Percentiles rank a stretch among this genome's conserved stretches.
These are phyloP conservation scores for Yamadazyma dushanensis DNA, from an alignment of 1,139 yeast species.

Conservation along the genomic window DNA sequence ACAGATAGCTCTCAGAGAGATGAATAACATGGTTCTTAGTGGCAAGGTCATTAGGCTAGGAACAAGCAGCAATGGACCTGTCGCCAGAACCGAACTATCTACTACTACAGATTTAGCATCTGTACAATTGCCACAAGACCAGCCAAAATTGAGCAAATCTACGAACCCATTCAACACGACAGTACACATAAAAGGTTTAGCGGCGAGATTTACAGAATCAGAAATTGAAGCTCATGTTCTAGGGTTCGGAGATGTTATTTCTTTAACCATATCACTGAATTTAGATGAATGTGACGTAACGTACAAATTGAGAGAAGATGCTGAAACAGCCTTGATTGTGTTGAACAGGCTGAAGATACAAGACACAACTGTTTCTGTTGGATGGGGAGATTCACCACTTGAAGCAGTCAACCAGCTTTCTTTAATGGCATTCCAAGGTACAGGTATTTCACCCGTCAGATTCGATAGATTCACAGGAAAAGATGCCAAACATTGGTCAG, in stretches of 20 bases:
- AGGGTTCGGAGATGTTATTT: constrained; percentile 38
- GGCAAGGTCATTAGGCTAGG: constrained; percentile 75
- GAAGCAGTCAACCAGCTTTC: constrained; percentile 6
- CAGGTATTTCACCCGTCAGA: constrained; percentile 17
- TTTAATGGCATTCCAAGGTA: constrained; percentile 20
- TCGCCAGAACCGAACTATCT: constrained; percentile 7
- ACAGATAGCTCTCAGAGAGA: constrained; percentile 71
- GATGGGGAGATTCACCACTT: constrained; percentile 31
- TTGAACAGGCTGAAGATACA: constrained; percentile 33
- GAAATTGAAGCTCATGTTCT: constrained; percentile 32
- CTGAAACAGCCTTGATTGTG: constrained; percentile 36
- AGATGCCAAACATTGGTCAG: constrained; percentile 14
- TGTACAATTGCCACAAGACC: constrained; percentile 28
- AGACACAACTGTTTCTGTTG: constrained; percentile 29
- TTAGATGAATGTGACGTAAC: constrained; percentile 26
- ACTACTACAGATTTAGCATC: constrained; percentile 7
- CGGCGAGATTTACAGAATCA: constrained; percentile 26
- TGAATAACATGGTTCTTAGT: constrained; percentile 78
- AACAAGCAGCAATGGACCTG: constrained; percentile 21
- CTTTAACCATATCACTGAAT: constrained; percentile 23
- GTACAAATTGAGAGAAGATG: constrained; percentile 32
- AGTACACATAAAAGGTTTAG: constrained; percentile 30
- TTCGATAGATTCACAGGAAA: constrained; percentile 20
- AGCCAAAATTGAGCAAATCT: constrained; percentile 30
- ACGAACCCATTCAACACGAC: constrained; percentile 42